Percentiles rank a stretch among this genome's conserved stretches.
phyloP scores from a whole-genome alignment of 768 basidiomycete genomes.

The Auricularia auricula-judae region DNA sequence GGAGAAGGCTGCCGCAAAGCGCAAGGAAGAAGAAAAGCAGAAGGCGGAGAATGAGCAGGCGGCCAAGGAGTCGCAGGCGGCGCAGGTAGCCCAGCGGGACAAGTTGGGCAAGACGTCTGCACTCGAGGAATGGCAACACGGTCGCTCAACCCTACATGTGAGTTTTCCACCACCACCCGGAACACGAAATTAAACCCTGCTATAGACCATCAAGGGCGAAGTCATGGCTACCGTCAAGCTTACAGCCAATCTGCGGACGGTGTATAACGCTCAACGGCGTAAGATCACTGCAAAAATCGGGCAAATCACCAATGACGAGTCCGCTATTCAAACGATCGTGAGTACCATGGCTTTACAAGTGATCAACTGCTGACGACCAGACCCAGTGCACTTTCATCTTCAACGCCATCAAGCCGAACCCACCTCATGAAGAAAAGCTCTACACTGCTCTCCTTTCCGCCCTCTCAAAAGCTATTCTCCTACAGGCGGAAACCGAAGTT shows the following conservation, averaged over 20 bases:
- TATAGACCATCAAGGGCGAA: slow-evolving; percentile 51
- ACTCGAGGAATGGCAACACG: slow-evolving; percentile 54
- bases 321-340: slow-evolving; percentile 55
- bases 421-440: slow-evolving; percentile 24
- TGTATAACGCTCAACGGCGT: slow-evolving; percentile 60
- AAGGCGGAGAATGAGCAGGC: slow-evolving; percentile 24
- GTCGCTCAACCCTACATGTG: slow-evolving; percentile 45
- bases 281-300: slow-evolving; percentile 81
- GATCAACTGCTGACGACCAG: slow-evolving; percentile 11
- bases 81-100: slow-evolving; percentile 10
- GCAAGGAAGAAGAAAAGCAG: slow-evolving; percentile 30
- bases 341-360: slow-evolving; percentile 19
- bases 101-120: slow-evolving; percentile 41
- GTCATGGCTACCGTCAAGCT: slow-evolving; percentile 54
- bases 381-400: slow-evolving; percentile 31
- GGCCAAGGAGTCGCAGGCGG: slow-evolving; percentile 17
- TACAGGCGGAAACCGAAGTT: slow-evolving; percentile 91
- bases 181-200: too few relatives aligned
- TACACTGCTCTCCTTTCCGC: slow-evolving; percentile 76
- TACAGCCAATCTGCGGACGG: slow-evolving; percentile 39
- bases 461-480: slow-evolving; percentile 77
- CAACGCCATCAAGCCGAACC: slow-evolving; percentile 26
- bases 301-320: slow-evolving; percentile 64
- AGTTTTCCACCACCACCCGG: slow-evolving; percentile 7
- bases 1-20: slow-evolving; percentile 33